Base-by-base conservation (phyloP, 306 rosid species). In the Morella rubra region DNA sequence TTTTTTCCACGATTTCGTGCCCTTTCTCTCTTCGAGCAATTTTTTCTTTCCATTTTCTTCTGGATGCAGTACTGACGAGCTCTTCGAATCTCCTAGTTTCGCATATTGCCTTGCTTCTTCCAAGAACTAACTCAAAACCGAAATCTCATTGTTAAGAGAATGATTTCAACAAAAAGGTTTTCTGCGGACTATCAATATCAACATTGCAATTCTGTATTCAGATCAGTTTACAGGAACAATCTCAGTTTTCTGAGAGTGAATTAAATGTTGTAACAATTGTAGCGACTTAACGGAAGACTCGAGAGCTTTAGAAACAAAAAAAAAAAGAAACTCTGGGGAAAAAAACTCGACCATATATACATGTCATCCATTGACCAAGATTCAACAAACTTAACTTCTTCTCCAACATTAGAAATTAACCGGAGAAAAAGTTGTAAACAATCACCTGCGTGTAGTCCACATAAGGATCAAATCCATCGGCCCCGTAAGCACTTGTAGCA, bases 1-100 rank as follows among this genome's bases (percentile, higher is more conserved):
- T 24, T 71, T 81, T 69, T 84, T 96, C 99, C 97, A 96, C 65
- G 93, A 80, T 84, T 86, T 90, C 88, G 87, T 89, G 64, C 71
- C 79, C 76, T 74, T 88, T 68, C 72, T 82, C 77, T 79, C 84
- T 55, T 78, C 82, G 68, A 77, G 81, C 15, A 58, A 41, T 74
- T 80, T 82, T 84, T 41, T 75, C 71, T 76, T 81, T 45, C 49
- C 66, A 18, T 77, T 81, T 75, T 73, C 89, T 84, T 89, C 91
- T 16, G 88, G 69, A 41, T 73, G 45, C 68, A 82, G 11, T 1
- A 49, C 79, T 5, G 79, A 76, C 24, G 88, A 77, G 77, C 49
- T 56, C 84, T 83, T 84, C 16, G 62, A 73, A 8, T 84, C 84
- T 77, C 82, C 60, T 76, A 78, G 87, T 53, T 76, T 60, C 41